Evolutionary conservation across 1,139 yeast genomes (phyloP).

Genomic region (Sugiyamaella grinbergsii): DNA sequence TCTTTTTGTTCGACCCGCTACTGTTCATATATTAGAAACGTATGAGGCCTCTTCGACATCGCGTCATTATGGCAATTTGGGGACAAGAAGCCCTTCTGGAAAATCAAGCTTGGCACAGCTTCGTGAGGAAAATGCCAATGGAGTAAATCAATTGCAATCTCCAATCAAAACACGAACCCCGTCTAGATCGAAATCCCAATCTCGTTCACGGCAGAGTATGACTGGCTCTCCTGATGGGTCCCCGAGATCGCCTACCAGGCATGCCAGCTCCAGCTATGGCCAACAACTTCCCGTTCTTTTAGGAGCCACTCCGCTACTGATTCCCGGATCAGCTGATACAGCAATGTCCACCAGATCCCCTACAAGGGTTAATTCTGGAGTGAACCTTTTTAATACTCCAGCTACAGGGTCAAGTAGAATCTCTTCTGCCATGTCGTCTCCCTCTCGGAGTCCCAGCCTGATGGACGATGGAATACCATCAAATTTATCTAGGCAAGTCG

Average conservation of each 20-base stretch:
- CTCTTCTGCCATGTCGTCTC: constrained; percentile 9
- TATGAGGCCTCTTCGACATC: neutral
- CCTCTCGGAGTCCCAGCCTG: constrained; percentile 13
- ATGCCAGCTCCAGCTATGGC: neutral
- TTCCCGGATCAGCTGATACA: neutral
- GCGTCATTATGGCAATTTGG: constrained; percentile 4
- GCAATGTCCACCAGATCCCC: neutral
- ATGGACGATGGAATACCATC: constrained; percentile 17
- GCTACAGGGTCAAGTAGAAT: constrained; percentile 1
- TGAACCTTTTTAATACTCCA: constrained; percentile 4
- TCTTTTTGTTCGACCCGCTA: constrained; percentile 39
- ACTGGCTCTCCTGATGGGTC: constrained; percentile 3
- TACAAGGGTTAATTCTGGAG: constrained; percentile 3
- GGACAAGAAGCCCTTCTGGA: neutral
- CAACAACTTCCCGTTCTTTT: neutral
- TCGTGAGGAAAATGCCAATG: neutral
- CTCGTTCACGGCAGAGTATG: constrained; percentile 6
- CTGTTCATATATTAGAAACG: constrained; percentile 22
- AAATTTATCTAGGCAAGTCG: constrained; percentile 33
- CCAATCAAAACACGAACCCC: constrained; percentile 6
- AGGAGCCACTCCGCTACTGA: constrained; percentile 1
- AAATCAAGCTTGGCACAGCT: constrained; percentile 2
- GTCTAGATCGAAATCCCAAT: constrained; percentile 7
- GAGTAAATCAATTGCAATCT: constrained; percentile 1
- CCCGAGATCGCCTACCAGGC: constrained; percentile 7